A percentile compares a stretch with the other conserved stretches of the same genome.
Conservation (phyloP, 2,329 filamentous ascomycete genomes). For the Mariannaea sp. region DNA sequence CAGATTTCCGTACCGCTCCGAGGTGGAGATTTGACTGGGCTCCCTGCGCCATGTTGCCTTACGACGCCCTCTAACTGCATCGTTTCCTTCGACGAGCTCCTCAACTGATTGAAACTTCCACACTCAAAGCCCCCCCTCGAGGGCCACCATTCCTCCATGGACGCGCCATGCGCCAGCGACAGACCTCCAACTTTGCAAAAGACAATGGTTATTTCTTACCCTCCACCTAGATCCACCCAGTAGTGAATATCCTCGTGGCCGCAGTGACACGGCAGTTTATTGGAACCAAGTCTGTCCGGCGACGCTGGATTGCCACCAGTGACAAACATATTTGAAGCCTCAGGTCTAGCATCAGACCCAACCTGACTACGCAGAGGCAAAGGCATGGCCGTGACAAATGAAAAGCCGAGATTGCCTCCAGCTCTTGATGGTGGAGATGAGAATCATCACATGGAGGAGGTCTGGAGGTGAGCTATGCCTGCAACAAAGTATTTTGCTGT, state of each 20-base stretch:
- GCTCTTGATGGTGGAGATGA: background rate
- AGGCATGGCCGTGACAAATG: slow-evolving; percentile 18
- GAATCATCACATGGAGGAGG: too few relatives aligned
- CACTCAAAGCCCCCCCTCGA: slow-evolving; percentile 11
- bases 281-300: slow-evolving; percentile 18
- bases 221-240: slow-evolving; percentile 14
- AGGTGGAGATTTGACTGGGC: slow-evolving; percentile 13
- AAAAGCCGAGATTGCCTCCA: slow-evolving; percentile 21
- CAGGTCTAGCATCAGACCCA: background rate
- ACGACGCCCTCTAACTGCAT: slow-evolving; percentile 22
- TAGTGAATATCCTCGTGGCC: slow-evolving; percentile 15
- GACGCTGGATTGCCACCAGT: slow-evolving; percentile 10
- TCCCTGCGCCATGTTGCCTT: slow-evolving; percentile 31
- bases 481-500: background rate
- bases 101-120: slow-evolving; percentile 30
- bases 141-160: too few relatives aligned
- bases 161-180: slow-evolving; percentile 16
- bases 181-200: background rate
- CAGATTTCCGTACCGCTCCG: slow-evolving; percentile 18
- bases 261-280: slow-evolving; percentile 11
- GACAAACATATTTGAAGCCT: slow-evolving; percentile 11
- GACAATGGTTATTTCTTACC: too few relatives aligned
- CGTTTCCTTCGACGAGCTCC: slow-evolving; percentile 10
- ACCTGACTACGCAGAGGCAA: slow-evolving; percentile 2
- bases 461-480: background rate